Conservation (phyloP, 805 yeast genomes). For the Nakazawaea ishiwadae region DNA sequence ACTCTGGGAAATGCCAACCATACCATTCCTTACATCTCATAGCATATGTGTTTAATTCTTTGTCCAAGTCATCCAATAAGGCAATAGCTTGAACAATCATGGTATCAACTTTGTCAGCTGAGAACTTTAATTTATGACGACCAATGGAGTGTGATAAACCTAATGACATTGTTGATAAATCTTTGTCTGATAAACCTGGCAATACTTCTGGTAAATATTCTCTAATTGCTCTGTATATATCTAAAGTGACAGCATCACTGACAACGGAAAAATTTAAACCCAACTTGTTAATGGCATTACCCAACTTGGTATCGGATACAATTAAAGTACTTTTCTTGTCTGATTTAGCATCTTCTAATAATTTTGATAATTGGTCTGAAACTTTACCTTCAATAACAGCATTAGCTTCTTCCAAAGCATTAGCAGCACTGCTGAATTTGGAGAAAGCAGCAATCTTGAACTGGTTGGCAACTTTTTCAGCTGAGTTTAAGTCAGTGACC, state of each 20-base stretch:
- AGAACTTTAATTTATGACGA: constrained; percentile 95
- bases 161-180: constrained; percentile 88
- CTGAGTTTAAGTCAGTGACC: constrained; percentile 70
- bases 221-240: constrained; percentile 91
- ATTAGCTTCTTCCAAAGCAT: constrained; percentile 93
- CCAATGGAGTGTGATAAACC: constrained; percentile 99
- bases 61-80: constrained; percentile 91
- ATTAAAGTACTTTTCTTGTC: constrained; percentile 84
- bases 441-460: constrained; percentile 95
- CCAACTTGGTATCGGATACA: constrained; percentile 93
- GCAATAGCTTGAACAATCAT: constrained; percentile 99
- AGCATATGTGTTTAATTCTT: constrained; percentile 96
- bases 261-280: constrained; percentile 85
- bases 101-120: constrained; percentile 97
- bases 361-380: constrained; percentile 70
- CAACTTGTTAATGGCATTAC: constrained; percentile 92
- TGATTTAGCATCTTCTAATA: constrained; percentile 70
- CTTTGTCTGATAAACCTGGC: constrained; percentile 86
- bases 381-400: constrained; percentile 92
- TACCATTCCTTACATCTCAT: constrained; percentile 99
- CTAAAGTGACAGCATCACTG: constrained; percentile 92
- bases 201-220: constrained; percentile 90
- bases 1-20: constrained; percentile 99
- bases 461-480: constrained; percentile 83
- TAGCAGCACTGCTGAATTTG: constrained; percentile 90